These are phyloP conservation scores for Trichoderma citrinoviride DNA, from an alignment of 2,329 filamentous ascomycete genomes.

Conservation along the genomic window DNA sequence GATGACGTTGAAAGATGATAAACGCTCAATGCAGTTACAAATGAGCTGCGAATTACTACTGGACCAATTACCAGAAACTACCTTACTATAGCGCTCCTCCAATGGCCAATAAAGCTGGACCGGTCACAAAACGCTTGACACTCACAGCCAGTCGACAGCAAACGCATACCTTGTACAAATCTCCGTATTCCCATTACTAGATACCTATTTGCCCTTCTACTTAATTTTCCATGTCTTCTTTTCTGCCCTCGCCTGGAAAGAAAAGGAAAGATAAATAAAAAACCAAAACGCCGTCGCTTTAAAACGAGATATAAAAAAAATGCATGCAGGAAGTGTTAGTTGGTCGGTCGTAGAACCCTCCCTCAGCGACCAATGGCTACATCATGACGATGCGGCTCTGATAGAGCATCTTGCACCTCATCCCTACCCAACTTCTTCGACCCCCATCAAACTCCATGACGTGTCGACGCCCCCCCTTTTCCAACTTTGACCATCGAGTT, in stretches of 20 bases:
- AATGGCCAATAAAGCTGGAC: too few species aligned
- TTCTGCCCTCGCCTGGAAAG: not conserved
- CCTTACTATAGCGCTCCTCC: too few species aligned
- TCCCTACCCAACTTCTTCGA: not conserved
- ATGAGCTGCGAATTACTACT: too few species aligned
- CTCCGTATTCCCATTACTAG: not conserved
- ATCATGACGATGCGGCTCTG: constrained; percentile 16
- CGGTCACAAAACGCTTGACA: too few species aligned
- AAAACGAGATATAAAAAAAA: constrained; percentile 11
- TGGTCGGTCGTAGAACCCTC: constrained; percentile 17
- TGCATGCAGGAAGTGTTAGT: not conserved
- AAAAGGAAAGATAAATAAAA: constrained; percentile 17
- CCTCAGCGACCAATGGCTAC: not conserved
- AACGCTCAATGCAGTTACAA: too few species aligned
- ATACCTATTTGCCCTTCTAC: not conserved
- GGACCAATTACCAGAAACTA: too few species aligned
- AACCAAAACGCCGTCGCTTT: constrained; percentile 35
- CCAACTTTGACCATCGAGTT: not conserved
- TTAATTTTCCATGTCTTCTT: not conserved
- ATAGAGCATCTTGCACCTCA: constrained; percentile 3
- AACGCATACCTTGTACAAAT: not conserved
- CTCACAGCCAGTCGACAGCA: not conserved
- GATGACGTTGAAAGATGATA: too few species aligned
- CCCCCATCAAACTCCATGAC: not conserved
- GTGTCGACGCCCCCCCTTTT: not conserved